A percentile compares a stretch with the other conserved stretches of the same genome.
Evolutionary conservation across 2,329 filamentous ascomycete species (phyloP).

Genomic region (Pseudogymnoascus sp.): DNA sequence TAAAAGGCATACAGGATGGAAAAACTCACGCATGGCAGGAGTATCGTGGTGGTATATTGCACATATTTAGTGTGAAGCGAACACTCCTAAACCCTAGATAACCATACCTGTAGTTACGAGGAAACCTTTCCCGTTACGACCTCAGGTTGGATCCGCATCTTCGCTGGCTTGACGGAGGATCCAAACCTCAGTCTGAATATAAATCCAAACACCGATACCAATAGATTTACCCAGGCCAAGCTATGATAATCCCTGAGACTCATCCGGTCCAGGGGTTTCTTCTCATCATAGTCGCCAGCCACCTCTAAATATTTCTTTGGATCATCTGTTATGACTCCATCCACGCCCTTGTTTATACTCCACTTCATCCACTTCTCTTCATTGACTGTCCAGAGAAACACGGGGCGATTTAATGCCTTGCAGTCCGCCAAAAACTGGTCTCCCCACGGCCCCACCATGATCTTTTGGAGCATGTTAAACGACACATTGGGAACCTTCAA

Average conservation of each 20-base stretch:
- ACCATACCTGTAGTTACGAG: not conserved
- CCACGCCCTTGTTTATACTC: conserved; percentile 57
- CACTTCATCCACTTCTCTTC: conserved; percentile 71
- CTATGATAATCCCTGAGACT: conserved; percentile 13
- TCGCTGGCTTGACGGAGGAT: not conserved
- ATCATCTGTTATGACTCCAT: conserved; percentile 83
- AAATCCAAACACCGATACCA: conserved; percentile 16
- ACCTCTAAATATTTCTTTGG: conserved; percentile 60
- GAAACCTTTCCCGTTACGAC: not conserved
- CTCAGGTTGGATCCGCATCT: not conserved
- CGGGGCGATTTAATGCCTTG: conserved; percentile 44
- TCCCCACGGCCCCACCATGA: conserved; percentile 63
- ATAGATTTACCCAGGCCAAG: not conserved
- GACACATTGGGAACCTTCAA: conserved; percentile 58
- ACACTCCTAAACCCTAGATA: not conserved
- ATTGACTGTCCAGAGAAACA: conserved; percentile 87
- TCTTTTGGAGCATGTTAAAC: conserved; percentile 69
- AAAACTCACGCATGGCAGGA: not conserved
- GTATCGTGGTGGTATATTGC: not conserved
- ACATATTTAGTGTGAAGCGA: not conserved
- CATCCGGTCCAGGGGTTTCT: conserved; percentile 16
- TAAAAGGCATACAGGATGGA: too few species aligned
- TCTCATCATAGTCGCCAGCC: conserved; percentile 33
- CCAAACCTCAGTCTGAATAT: conserved; percentile 18
- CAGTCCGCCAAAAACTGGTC: conserved; percentile 56